These are phyloP conservation scores for Moringa oleifera DNA, from an alignment of 345 rosid genomes.

Conservation along the genomic window DNA sequence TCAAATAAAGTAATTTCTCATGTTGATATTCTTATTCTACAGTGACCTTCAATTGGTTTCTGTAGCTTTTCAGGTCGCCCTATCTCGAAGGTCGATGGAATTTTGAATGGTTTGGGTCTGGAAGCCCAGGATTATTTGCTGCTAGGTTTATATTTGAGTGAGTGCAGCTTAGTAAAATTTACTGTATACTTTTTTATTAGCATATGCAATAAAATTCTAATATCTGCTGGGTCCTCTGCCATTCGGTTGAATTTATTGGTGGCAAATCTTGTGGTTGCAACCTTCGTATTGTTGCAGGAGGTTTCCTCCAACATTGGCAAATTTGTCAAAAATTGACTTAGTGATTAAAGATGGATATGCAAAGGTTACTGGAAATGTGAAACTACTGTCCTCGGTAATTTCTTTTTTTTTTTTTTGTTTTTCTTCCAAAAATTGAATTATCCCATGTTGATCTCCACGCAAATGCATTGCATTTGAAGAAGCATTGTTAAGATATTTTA, in stretches of 20 bases:
- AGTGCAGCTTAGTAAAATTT: constrained; percentile 14
- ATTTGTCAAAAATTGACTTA: constrained; percentile 65
- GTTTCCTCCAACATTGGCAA: constrained; percentile 68
- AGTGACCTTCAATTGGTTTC: constrained; percentile 34
- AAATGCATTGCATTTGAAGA: constrained; percentile 3
- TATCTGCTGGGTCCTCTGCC: not conserved
- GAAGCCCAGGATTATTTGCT: constrained; percentile 69
- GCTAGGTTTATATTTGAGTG: constrained; percentile 67
- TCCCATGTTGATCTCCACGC: not conserved
- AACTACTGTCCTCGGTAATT: constrained; percentile 63
- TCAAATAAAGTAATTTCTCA: constrained; percentile 3
- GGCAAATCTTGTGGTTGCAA: constrained; percentile 7
- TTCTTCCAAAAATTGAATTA: too few relatives aligned
- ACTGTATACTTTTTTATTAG: not conserved
- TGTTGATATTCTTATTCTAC: not conserved
- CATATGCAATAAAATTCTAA: not conserved
- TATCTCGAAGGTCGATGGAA: constrained; percentile 87
- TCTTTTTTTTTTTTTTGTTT: too few relatives aligned
- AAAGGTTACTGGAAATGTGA: constrained; percentile 54
- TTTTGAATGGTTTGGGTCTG: constrained; percentile 90
- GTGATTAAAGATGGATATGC: constrained; percentile 62
- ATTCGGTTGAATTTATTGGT: constrained; percentile 1
- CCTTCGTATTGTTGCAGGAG: constrained; percentile 45
- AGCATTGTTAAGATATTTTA: not conserved
- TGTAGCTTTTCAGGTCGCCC: constrained; percentile 86